phyloP scores from a whole-genome alignment of 345 rosid species.

The Linum trigynum region DNA sequence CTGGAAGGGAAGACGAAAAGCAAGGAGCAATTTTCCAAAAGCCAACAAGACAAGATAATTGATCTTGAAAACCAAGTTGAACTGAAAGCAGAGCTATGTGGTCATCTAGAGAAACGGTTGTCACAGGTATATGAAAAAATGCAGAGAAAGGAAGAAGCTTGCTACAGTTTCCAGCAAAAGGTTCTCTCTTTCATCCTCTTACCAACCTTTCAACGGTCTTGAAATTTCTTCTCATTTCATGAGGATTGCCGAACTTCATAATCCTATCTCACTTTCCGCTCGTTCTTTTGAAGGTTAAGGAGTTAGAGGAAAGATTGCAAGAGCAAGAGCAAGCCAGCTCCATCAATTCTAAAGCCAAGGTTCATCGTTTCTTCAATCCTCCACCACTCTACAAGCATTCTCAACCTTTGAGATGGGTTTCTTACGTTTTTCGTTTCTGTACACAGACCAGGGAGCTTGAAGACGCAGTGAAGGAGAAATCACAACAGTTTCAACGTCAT shows the following conservation, averaged over 20 bases:
- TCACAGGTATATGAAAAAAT: slow-evolving; percentile 55
- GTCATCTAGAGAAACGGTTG: slow-evolving; percentile 52
- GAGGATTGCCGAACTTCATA: not conserved
- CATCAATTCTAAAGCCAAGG: slow-evolving; percentile 48
- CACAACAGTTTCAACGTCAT: slow-evolving; percentile 40
- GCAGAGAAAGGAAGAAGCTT: slow-evolving; percentile 63
- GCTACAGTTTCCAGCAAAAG: slow-evolving; percentile 61
- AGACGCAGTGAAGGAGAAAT: slow-evolving; percentile 53
- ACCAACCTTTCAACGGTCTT: slow-evolving; percentile 1
- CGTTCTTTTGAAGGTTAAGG: slow-evolving; percentile 44
- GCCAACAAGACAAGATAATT: slow-evolving; percentile 64
- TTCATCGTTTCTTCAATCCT: slow-evolving; percentile 8
- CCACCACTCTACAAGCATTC: not conserved
- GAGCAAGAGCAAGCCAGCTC: slow-evolving; percentile 55
- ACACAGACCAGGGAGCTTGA: slow-evolving; percentile 70
- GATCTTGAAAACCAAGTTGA: slow-evolving; percentile 80
- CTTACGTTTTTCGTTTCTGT: slow-evolving; percentile 5
- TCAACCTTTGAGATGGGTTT: not conserved
- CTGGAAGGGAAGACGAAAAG: slow-evolving; percentile 59
- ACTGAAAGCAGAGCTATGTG: slow-evolving; percentile 30
- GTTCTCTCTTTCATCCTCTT: slow-evolving; percentile 20
- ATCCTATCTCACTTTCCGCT: no score
- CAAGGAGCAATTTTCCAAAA: slow-evolving; percentile 50
- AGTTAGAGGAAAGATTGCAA: slow-evolving; percentile 56
- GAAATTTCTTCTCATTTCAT: slow-evolving; percentile 13